A percentile compares a stretch with the other conserved stretches of the same genome.
These are phyloP conservation scores for Daldinia sp. DNA, from an alignment of 2,329 filamentous ascomycete species.

Conservation along the genomic window DNA sequence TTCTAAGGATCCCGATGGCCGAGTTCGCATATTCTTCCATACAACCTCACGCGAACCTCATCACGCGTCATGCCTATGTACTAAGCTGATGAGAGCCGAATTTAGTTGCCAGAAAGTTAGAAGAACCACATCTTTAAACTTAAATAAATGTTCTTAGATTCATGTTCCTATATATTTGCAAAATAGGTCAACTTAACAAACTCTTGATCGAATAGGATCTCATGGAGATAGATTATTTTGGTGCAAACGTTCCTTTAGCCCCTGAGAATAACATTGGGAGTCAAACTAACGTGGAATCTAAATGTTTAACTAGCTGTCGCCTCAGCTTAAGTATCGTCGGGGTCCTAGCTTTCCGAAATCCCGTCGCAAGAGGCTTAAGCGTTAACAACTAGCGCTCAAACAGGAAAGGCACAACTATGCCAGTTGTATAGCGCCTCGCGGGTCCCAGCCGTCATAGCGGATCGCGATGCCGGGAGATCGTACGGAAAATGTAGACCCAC, in stretches of 20 bases:
- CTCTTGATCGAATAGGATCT: not conserved
- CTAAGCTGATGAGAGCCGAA: not conserved
- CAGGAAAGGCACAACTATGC: not conserved
- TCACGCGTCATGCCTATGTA: not conserved
- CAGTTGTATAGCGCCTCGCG: not conserved
- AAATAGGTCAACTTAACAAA: not conserved
- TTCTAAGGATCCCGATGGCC: not conserved
- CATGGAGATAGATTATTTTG: not conserved
- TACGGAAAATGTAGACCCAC: conserved; percentile 4
- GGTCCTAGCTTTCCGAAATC: not conserved
- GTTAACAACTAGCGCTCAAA: not conserved
- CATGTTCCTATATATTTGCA: conserved; percentile 25
- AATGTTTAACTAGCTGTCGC: not conserved
- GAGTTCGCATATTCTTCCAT: not conserved
- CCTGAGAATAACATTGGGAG: not conserved
- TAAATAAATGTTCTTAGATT: not conserved
- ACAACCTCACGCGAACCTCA: not conserved
- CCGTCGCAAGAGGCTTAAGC: not conserved
- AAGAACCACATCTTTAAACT: not conserved
- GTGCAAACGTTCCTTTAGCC: not conserved
- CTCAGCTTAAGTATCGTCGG: not conserved
- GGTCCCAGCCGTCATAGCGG: not conserved
- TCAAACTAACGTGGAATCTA: not conserved
- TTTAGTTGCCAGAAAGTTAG: not conserved
- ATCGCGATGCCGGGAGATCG: conserved; percentile 7